Evolutionary conservation across 441 rosid genomes (phyloP), one percentile per base, ranked within the genome.

Genomic region (Populus hybrid): DNA sequence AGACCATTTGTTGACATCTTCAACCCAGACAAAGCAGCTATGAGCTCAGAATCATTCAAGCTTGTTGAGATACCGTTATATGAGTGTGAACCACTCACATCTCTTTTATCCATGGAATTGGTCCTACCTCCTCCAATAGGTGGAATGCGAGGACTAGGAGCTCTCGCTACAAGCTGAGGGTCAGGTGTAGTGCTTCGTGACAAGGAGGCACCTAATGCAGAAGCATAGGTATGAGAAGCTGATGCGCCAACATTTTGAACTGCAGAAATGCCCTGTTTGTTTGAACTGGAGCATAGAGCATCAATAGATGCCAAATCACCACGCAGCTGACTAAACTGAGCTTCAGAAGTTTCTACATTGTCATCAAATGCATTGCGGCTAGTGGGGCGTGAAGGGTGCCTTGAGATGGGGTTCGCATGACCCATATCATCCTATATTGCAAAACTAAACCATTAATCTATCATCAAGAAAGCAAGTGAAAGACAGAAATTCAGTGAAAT

Each of bases 171-270:
- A 77, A 86, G 85, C 72, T 88, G 94, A 64, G 91, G 89, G 29
- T 90, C 95, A 67, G 95, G 92, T 4, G 95, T 90, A 72, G 86
- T 76, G 79, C 90, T 90, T 77, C 94, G 86, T 9, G 93, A 91
- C 86, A 87, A 80, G 66, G 93, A 85, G 36, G 87, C 86, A 71
- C 90, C 93, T 70, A 89, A 80, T 66, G 92, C 90, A 71, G 93
- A 84, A 56, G 91, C 93, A 89, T 88, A 87, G 72, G 86, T 74
- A 77, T 86, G 90, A 56, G 91, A 85, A 74, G 87, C 82, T 9
- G 88, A 84, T 61, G 88, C 75, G 23, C 90, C 89, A 50, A 82
- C 64, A 50, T 65, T 84, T 69, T 75, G 82, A 67, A 71, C 82
- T 11, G 79, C 61, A 53, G 82, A 28, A 20, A 76, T 18, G 40